phyloP scores from a whole-genome alignment of 148 eudicot genomes.

The Rhododendron molle region DNA sequence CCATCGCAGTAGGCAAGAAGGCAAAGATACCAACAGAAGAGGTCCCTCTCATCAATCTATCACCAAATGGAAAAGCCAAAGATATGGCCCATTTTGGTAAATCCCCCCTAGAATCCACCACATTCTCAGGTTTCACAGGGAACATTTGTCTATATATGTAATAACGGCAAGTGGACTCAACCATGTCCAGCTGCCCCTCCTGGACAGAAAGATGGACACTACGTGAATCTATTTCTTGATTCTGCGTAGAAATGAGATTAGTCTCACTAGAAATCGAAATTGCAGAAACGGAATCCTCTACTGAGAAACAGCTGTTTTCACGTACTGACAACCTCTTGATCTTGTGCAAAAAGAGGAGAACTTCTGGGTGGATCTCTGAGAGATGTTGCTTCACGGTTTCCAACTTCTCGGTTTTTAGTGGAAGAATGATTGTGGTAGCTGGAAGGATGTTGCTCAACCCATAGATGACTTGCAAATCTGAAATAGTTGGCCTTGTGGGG shows the following conservation, averaged over 20 bases:
- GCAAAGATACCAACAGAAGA: conserved; percentile 37
- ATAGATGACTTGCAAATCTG: conserved; percentile 25
- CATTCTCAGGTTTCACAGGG: conserved; percentile 28
- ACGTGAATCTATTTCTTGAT: conserved; percentile 22
- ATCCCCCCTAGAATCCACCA: conserved; percentile 27
- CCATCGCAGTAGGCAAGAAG: conserved; percentile 44
- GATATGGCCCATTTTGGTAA: conserved; percentile 35
- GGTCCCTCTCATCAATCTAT: conserved; percentile 34
- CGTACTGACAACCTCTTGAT: too few relatives aligned
- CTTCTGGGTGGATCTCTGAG: too few relatives aligned
- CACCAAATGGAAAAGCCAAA: conserved; percentile 44
- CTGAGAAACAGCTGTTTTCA: conserved; percentile 17
- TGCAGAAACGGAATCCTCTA: conserved; percentile 14
- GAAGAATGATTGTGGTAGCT: conserved; percentile 36
- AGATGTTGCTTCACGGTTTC: neutral
- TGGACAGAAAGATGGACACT: conserved; percentile 32
- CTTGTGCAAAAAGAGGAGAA: too few relatives aligned
- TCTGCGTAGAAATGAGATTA: conserved; percentile 17
- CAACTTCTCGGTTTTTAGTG: conserved; percentile 43
- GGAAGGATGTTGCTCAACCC: conserved; percentile 21
- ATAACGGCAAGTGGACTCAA: conserved; percentile 30
- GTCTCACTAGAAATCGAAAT: conserved; percentile 40
- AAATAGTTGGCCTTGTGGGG: conserved; percentile 18
- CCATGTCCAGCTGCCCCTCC: conserved; percentile 12
- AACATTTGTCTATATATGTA: conserved; percentile 40